These are phyloP conservation scores for Microbotryomycetes sp. DNA, from an alignment of 1,284 basidiomycete species.

Conservation along the genomic window DNA sequence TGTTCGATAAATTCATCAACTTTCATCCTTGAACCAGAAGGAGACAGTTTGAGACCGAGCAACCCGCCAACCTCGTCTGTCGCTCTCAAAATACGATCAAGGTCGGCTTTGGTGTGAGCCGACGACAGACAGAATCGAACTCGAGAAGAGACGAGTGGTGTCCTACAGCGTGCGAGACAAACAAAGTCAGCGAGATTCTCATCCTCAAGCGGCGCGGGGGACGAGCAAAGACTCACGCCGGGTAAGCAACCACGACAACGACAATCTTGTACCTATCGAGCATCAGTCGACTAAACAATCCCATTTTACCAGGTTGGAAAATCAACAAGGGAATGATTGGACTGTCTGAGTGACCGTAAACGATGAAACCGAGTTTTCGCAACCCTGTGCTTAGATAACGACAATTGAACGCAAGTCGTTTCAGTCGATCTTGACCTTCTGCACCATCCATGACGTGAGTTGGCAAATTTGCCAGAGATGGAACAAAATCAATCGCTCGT, in stretches of 20 bases:
- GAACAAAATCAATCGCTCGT: constrained; percentile 40
- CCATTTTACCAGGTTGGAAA: constrained; percentile 92
- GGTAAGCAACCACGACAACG: constrained; percentile 80
- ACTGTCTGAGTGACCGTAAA: constrained; percentile 83
- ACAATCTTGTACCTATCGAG: constrained; percentile 65
- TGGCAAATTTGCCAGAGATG: constrained; percentile 65
- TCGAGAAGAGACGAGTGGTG: constrained; percentile 79
- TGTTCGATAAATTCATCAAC: constrained; percentile 68
- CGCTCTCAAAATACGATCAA: constrained; percentile 77
- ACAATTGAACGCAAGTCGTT: constrained; percentile 88
- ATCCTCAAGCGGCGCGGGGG: background rate
- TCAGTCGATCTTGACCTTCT: constrained; percentile 75
- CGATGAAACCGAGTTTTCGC: constrained; percentile 91
- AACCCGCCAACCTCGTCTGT: constrained; percentile 88
- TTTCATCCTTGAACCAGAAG: constrained; percentile 48
- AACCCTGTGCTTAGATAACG: constrained; percentile 84
- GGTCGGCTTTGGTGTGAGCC: constrained; percentile 93
- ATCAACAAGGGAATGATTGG: constrained; percentile 90
- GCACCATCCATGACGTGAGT: constrained; percentile 63
- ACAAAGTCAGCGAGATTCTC: constrained; percentile 38
- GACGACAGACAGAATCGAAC: constrained; percentile 93
- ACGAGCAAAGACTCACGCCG: constrained; percentile 34
- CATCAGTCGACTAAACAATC: constrained; percentile 67
- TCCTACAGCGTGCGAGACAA: constrained; percentile 41
- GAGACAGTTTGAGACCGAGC: constrained; percentile 58